phyloP scores from a whole-genome alignment of 2,329 filamentous ascomycete species.

The Diplodia scrobiculata region DNA sequence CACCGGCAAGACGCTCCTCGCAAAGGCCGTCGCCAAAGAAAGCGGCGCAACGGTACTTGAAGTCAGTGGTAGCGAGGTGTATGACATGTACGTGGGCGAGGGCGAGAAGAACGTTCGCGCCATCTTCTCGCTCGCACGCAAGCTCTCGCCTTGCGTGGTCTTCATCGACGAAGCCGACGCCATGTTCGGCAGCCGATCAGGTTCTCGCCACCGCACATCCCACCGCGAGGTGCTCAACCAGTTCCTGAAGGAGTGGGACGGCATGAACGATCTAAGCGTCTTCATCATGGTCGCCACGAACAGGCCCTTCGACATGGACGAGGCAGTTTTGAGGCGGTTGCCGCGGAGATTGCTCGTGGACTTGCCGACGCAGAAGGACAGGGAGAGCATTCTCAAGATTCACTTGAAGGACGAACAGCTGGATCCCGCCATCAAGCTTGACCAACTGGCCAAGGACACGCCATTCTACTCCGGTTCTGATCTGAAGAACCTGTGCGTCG shows the following conservation, averaged over 20 bases:
- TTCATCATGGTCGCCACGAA: constrained; percentile 99
- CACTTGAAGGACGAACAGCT: constrained; percentile 70
- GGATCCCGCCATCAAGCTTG: constrained; percentile 62
- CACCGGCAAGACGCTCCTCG: constrained; percentile 66
- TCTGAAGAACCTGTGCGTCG: constrained; percentile 78
- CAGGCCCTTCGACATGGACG: constrained; percentile 89
- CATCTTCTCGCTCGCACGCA: constrained; percentile 87
- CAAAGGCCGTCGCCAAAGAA: constrained; percentile 66
- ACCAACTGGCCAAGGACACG: constrained; percentile 65
- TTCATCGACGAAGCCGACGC: constrained; percentile 98
- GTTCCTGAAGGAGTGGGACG: constrained; percentile 96
- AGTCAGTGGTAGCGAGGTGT: constrained; percentile 85
- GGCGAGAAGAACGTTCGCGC: constrained; percentile 95
- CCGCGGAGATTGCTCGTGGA: constrained; percentile 74
- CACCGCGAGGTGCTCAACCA: constrained; percentile 94
- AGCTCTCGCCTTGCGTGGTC: constrained; percentile 86
- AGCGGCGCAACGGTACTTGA: constrained; percentile 73
- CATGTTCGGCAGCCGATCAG: constrained; percentile 76
- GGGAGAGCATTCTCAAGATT: constrained; percentile 69
- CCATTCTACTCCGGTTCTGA: constrained; percentile 81
- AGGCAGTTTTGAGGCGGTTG: constrained; percentile 76
- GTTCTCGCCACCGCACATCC: constrained; percentile 64
- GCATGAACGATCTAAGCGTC: constrained; percentile 76
- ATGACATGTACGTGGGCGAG: constrained; percentile 95
- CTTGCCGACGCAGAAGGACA: constrained; percentile 66